phyloP scores from a whole-genome alignment of 257 asterid genomes.

The Fraxinus cuspidata region DNA sequence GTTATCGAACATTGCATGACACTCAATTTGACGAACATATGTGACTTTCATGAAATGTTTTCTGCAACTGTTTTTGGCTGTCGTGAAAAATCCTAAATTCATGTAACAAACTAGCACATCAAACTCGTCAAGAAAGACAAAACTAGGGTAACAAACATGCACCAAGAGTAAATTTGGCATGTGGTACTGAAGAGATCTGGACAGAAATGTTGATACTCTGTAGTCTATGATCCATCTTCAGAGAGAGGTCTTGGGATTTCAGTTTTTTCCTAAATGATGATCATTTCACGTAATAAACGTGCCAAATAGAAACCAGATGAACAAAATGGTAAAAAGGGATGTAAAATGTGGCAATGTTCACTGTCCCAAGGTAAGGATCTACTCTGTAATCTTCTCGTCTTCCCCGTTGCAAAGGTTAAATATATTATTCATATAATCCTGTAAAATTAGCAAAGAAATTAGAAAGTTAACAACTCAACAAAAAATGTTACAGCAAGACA shows the following conservation, averaged over 20 bases:
- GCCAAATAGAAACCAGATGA: slow-evolving; percentile 1
- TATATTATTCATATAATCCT: slow-evolving; percentile 14
- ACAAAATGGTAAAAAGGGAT: slow-evolving; percentile 14
- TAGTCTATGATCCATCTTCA: too few relatives aligned
- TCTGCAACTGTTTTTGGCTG: too few relatives aligned
- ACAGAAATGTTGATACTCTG: too few relatives aligned
- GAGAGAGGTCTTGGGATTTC: not conserved
- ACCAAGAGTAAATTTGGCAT: too few relatives aligned
- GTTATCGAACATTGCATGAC: too few relatives aligned
- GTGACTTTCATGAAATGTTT: not conserved
- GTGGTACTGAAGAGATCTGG: too few relatives aligned
- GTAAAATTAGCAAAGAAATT: not conserved
- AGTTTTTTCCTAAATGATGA: not conserved
- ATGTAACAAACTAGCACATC: not conserved
- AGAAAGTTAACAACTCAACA: not conserved
- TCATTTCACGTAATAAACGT: slow-evolving; percentile 3
- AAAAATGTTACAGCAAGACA: too few relatives aligned
- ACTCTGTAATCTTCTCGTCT: slow-evolving; percentile 3
- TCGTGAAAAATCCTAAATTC: too few relatives aligned
- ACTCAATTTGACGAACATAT: not conserved
- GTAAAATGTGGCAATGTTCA: slow-evolving; percentile 24
- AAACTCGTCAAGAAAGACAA: slow-evolving; percentile 18
- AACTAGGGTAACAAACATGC: not conserved
- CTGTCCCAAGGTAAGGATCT: slow-evolving; percentile 1
- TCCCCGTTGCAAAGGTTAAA: slow-evolving; percentile 9